Base-by-base conservation (phyloP, 2,329 filamentous ascomycete species). In the Cercospora brassicicola region DNA sequence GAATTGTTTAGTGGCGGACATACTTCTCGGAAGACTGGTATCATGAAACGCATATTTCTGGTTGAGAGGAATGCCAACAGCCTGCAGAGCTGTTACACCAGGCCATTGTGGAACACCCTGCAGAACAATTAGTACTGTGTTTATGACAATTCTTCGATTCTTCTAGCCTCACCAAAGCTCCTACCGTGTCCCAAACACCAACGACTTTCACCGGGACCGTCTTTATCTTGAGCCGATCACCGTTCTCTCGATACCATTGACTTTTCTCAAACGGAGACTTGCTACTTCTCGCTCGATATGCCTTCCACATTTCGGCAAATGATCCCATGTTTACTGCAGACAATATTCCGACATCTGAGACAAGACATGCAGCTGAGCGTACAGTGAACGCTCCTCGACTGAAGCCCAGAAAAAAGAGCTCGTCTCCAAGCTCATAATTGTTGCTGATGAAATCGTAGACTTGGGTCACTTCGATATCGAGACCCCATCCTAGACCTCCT, bases 381-480 rank as follows among this genome's bases (percentile, higher is more conserved):
- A 68, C 71, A 9, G 65, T 69, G 61, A 78, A 82, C 2, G 81
- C 81, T 9, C 81, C 81, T 18, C 81, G 77, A 9, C 79, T 81
- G 71, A 82, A 82, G 9, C 81, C 81, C 57, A 82, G 78, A 63
- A 82, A 78, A 65, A 80, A 81, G 45, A 82, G 79, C 69, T 82
- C 77, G 60, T 82, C 84, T 60, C 82, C 83, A 1, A 77, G 78
- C 36, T 79, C 76, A 71, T 82, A 85, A 73, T 85, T 85, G 71
- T 83, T 82, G n/a, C 80, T 78, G 1, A 84, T 75, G 71, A 84
- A 85, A 11, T 79, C 80, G 66, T 85, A 83, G 0, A 75, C 78
- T 71, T 82, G 78, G 18, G 80, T 76, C 8, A 84, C 80, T 48
- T 81, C 80, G 30, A 82, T 79, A 5, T 76, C 76, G 4, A 84